phyloP scores from a whole-genome alignment of 305 asterid species.

The Stenogyne calaminthoides region DNA sequence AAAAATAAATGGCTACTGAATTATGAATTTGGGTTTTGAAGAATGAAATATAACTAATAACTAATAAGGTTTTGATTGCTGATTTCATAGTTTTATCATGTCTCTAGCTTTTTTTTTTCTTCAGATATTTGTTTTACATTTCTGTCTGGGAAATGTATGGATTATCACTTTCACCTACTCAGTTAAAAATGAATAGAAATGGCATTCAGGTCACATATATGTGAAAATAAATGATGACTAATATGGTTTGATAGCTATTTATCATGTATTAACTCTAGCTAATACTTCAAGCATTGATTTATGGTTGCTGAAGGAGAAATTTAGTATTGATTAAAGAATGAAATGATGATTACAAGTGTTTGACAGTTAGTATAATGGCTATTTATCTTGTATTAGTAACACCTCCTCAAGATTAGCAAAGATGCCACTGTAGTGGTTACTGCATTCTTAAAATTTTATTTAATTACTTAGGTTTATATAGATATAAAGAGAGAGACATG shows the following conservation, averaged over 20 bases:
- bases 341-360: conserved; percentile 39
- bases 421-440: neutral
- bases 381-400: conserved; percentile 44
- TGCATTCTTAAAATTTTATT: neutral
- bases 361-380: conserved; percentile 58
- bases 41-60: too few species aligned
- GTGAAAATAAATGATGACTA: neutral
- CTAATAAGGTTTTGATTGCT: too few species aligned
- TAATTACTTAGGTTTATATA: neutral
- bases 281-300: neutral
- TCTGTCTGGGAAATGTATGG: too few species aligned
- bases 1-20: too few species aligned
- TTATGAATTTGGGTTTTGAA: too few species aligned
- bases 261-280: neutral
- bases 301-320: neutral
- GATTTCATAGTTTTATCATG: too few species aligned
- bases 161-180: neutral
- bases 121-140: too few species aligned
- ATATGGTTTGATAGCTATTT: neutral
- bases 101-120: too few species aligned
- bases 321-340: conserved; percentile 31
- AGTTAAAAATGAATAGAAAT: too few species aligned
- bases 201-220: neutral
- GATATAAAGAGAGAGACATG: conserved; percentile 45
- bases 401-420: neutral